Evolutionary conservation across 306 rosid species (phyloP), one percentile per base, ranked within the genome.

Genomic region (Begonia masoniana): DNA sequence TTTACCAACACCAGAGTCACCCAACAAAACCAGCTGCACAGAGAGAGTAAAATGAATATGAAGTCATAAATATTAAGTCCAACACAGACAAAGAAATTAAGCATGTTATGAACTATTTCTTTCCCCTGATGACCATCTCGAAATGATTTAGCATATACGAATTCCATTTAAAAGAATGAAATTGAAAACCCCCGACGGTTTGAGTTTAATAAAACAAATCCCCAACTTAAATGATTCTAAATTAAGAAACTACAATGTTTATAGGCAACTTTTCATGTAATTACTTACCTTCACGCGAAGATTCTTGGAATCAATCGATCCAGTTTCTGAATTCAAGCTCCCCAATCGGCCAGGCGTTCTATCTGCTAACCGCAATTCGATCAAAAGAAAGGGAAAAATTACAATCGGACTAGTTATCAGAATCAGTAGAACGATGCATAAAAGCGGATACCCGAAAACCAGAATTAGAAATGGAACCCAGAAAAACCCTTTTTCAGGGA

Each of bases 1-100:
- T 74, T 92, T 92, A 67, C 99, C 99, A 68, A 92, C 99, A 24
- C 99, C 99, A 68, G 99, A 92, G 75, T 92, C 99, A 64, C 99
- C 99, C 71, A 92, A 70, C 66, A 92, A 79, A 62, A 92, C 99
- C 58, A 92, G 96, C 96, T 92, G 62, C 64, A 64, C 50, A 69
- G 67, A 50, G 51, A 65, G 57, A 73, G n/a, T n/a, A n/a, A 56
- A 31, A 56, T 57, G 52, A 52, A 61, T 74, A 64, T 65, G 49
- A 11, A 10, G 39, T 31, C 39, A 11, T 45, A 45, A 11, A 10
- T 3, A 45, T 45, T 2, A 9, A 1, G 12, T 9, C 10, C 9
- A 10, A 12, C n/a, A 45, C 15, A 45, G 15, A 31, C 39, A 31
- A 31, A 1, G 39, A 31, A 31, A 31, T 31, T 6, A 31, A 31